These are phyloP conservation scores for Cicer arietinum DNA, from an alignment of 306 rosid species.

Conservation along the genomic window DNA sequence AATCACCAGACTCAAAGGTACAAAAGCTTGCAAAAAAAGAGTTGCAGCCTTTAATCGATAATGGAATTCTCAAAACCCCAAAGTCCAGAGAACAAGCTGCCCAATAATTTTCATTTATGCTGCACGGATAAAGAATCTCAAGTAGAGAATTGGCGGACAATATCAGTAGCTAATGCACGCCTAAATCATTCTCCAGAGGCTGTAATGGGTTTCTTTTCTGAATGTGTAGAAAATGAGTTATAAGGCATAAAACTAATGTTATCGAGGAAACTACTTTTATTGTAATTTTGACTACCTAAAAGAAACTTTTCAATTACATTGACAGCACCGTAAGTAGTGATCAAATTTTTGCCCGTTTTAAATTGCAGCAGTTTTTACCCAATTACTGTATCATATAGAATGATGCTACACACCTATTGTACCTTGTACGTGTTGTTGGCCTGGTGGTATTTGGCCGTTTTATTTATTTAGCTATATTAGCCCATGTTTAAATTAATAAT, in stretches of 20 bases:
- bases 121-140: conserved; percentile 26
- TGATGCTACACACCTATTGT: neutral
- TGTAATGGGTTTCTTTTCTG: conserved; percentile 18
- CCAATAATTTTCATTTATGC: conserved; percentile 35
- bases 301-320: conserved; percentile 14
- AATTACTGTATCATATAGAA: neutral
- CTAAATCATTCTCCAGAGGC: neutral
- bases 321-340: neutral
- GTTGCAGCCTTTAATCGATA: conserved; percentile 73
- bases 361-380: neutral
- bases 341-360: neutral
- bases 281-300: conserved; percentile 32
- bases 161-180: conserved; percentile 29
- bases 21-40: conserved; percentile 61
- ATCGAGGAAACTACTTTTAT: conserved; percentile 19
- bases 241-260: conserved; percentile 42
- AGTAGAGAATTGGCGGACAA: conserved; percentile 9
- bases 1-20: conserved; percentile 66
- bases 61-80: conserved; percentile 61
- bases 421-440: neutral
- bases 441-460: neutral
- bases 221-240: conserved; percentile 20
- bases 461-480: neutral
- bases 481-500: conserved; percentile 11
- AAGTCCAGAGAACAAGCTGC: conserved; percentile 42